Percentiles rank a stretch among this genome's conserved stretches.
phyloP scores from a whole-genome alignment of 1,284 basidiomycete genomes.

The Ustilago crameri region DNA sequence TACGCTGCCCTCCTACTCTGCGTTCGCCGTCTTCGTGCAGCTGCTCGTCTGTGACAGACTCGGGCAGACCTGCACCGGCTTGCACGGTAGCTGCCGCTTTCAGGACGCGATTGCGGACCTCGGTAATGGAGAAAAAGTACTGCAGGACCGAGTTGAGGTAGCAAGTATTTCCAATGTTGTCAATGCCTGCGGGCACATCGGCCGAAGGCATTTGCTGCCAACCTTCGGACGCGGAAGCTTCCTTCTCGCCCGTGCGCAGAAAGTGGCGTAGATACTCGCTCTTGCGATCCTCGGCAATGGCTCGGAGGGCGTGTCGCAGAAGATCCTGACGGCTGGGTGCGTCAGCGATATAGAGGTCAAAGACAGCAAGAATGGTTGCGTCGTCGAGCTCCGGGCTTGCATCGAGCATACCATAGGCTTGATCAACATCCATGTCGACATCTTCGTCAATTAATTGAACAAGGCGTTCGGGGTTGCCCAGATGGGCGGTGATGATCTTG shows the following conservation, averaged over 20 bases:
- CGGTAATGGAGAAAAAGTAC: conserved; percentile 95
- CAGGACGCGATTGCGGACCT: conserved; percentile 80
- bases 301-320: conserved; percentile 67
- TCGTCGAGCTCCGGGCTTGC: conserved; percentile 79
- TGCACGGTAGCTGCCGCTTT: conserved; percentile 72
- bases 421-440: conserved; percentile 74
- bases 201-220: conserved; percentile 68
- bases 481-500: conserved; percentile 21
- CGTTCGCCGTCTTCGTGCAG: conserved; percentile 8
- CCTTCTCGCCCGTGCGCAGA: conserved; percentile 76
- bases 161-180: conserved; percentile 92
- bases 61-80: conserved; percentile 61
- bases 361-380: conserved; percentile 79
- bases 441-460: conserved; percentile 25
- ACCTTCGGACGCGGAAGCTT: conserved; percentile 23
- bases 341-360: conserved; percentile 79
- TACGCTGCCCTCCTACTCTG: conserved; percentile 83
- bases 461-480: conserved; percentile 26
- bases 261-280: conserved; percentile 78
- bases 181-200: conserved; percentile 84
- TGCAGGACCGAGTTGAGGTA: conserved; percentile 87
- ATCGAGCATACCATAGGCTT: conserved; percentile 80
- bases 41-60: background rate
- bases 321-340: conserved; percentile 57
- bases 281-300: conserved; percentile 75